Conservation (phyloP, 192 early-diverging fungal genomes). For the Podila minutissima region DNA sequence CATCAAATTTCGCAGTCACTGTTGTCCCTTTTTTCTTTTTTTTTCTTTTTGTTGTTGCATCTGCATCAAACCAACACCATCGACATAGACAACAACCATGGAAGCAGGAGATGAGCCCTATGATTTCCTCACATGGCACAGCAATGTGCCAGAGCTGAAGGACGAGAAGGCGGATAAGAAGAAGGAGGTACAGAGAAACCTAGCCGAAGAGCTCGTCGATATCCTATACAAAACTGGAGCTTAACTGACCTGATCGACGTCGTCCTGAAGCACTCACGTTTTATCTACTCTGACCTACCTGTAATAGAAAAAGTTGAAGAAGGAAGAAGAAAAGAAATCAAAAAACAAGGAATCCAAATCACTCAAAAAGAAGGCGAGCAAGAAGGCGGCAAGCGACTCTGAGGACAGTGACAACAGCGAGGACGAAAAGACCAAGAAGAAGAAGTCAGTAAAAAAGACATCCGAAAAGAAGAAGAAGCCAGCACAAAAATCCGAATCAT, state of each 20-base stretch:
- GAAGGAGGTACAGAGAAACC: constrained; percentile 16
- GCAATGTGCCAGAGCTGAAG: constrained; percentile 47
- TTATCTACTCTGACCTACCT: not conserved
- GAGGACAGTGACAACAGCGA: not conserved
- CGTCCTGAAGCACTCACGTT: not conserved
- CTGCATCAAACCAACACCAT: not conserved
- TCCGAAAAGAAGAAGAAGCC: not conserved
- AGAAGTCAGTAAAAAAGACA: constrained; percentile 7
- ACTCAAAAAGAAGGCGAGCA: constrained; percentile 18
- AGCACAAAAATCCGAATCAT: constrained; percentile 25
- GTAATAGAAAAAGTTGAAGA: constrained; percentile 41
- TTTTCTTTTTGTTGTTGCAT: not conserved
- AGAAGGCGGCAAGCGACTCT: not conserved
- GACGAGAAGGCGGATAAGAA: constrained; percentile 49
- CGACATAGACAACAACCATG: constrained; percentile 3
- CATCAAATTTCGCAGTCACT: not conserved
- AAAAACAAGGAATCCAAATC: constrained; percentile 19
- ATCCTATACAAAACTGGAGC: not conserved
- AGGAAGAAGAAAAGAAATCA: constrained; percentile 32
- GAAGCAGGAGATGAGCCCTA: constrained; percentile 45
- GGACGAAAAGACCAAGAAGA: constrained; percentile 42
- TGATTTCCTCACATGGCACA: constrained; percentile 49
- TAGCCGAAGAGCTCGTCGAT: not conserved
- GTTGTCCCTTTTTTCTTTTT: constrained; percentile 9
- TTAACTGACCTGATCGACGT: not conserved